phyloP scores from a whole-genome alignment of 495 filamentous ascomycete genomes.

The Oidiodendron maius region DNA sequence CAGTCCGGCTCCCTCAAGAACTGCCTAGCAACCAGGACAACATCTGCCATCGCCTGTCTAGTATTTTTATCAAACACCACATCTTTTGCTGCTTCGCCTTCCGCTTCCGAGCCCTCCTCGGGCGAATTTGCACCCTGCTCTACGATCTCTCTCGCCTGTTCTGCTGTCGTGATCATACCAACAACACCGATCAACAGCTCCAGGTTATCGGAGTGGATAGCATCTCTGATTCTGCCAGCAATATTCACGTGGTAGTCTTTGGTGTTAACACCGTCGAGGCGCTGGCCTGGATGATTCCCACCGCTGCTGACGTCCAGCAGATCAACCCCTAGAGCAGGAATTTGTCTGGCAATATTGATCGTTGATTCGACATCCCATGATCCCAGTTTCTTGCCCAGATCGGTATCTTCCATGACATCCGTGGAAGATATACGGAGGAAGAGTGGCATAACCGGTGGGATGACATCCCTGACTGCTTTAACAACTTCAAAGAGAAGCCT shows the following conservation, averaged over 20 bases:
- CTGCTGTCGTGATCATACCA: slow-evolving; percentile 53
- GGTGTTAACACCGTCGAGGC: slow-evolving; percentile 41
- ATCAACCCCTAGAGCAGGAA: slow-evolving; percentile 53
- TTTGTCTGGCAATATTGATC: slow-evolving; percentile 42
- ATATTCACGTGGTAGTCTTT: slow-evolving; percentile 65
- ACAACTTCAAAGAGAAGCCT: slow-evolving; percentile 53
- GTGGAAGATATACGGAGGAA: slow-evolving; percentile 31
- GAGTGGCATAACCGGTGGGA: slow-evolving; percentile 56
- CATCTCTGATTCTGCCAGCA: slow-evolving; percentile 55
- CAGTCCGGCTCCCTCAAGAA: too few species aligned
- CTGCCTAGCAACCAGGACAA: too few species aligned
- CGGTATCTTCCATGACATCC: slow-evolving; percentile 37
- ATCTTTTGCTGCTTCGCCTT: too few species aligned
- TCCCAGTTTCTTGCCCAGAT: slow-evolving; percentile 25
- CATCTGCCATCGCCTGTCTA: too few species aligned
- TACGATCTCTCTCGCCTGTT: slow-evolving; percentile 34
- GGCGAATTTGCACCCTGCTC: too few species aligned
- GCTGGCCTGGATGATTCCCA: slow-evolving; percentile 50
- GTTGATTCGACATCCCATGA: slow-evolving; percentile 54
- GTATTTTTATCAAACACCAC: too few species aligned
- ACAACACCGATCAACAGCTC: slow-evolving; percentile 51
- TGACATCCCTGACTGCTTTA: slow-evolving; percentile 42
- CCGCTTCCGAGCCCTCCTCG: too few species aligned
- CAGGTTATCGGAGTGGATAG: slow-evolving; percentile 47
- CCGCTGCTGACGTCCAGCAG: slow-evolving; percentile 57